Conservation (phyloP, 345 rosid species). For the Ricinus communis region DNA sequence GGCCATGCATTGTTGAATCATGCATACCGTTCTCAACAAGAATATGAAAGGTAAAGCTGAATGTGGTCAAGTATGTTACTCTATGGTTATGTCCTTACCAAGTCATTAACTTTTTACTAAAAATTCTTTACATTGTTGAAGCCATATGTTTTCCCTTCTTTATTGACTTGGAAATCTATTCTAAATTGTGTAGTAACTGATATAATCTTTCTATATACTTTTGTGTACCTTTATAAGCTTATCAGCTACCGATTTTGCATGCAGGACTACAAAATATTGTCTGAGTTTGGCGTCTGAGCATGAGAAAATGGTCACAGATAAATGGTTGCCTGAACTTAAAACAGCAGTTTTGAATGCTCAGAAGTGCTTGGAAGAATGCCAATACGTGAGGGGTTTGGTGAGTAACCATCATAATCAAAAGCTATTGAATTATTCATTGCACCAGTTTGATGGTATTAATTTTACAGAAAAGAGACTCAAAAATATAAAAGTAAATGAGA, state of each 20-base stretch:
- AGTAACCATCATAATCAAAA: conserved; percentile 28
- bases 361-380: conserved; percentile 71
- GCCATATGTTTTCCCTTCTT: background rate
- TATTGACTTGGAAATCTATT: background rate
- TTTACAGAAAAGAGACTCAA: background rate
- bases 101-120: background rate
- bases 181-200: background rate
- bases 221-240: background rate
- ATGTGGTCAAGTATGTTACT: conserved; percentile 7
- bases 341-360: conserved; percentile 65
- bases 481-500: background rate
- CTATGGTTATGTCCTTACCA: conserved; percentile 10
- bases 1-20: conserved; percentile 73
- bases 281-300: conserved; percentile 80
- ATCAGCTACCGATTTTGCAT: conserved; percentile 10
- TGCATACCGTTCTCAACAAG: conserved; percentile 81
- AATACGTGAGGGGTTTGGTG: conserved; percentile 79
- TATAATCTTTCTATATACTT: background rate
- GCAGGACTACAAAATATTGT: conserved; percentile 78
- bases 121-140: background rate
- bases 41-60: conserved; percentile 69
- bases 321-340: conserved; percentile 91
- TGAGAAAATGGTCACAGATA: conserved; percentile 64
- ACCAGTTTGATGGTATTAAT: background rate
- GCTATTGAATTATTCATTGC: background rate